A percentile compares a stretch with the other conserved stretches of the same genome.
Evolutionary conservation across 345 rosid species (phyloP).

Genomic region (Mercurialis annua): DNA sequence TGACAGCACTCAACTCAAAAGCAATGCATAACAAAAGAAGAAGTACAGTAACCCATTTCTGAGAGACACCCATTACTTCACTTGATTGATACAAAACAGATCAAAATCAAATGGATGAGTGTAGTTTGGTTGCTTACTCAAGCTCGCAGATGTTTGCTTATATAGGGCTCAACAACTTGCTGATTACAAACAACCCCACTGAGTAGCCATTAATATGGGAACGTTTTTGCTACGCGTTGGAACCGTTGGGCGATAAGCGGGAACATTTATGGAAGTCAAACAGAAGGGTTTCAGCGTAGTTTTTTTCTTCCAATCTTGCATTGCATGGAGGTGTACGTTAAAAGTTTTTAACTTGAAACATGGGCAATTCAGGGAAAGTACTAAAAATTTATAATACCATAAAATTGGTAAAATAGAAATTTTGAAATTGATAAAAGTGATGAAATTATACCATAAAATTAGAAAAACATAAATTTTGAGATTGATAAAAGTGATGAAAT

Average conservation of each 20-base stretch:
- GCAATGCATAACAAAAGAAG: constrained; percentile 22
- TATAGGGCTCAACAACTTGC: constrained; percentile 16
- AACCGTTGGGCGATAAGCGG: constrained; percentile 37
- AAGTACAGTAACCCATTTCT: constrained; percentile 33
- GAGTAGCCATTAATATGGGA: constrained; percentile 21
- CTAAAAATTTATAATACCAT: too few relatives aligned
- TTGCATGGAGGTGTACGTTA: not conserved
- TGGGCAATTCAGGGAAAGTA: too few relatives aligned
- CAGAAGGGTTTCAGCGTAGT: not conserved
- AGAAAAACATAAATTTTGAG: too few relatives aligned
- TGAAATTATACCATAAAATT: too few relatives aligned
- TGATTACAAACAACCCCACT: constrained; percentile 1
- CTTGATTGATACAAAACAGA: not conserved
- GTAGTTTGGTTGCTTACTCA: not conserved
- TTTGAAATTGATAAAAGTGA: too few relatives aligned
- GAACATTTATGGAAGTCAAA: constrained; percentile 30
- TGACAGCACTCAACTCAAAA: constrained; percentile 28
- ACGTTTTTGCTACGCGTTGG: constrained; percentile 27
- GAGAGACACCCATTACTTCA: constrained; percentile 26
- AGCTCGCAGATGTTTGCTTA: not conserved
- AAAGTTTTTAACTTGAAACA: too few relatives aligned
- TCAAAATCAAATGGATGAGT: not conserved
- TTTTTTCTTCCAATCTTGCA: not conserved
- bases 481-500: too few relatives aligned
- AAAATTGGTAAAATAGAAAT: too few relatives aligned